Conservation (phyloP, 2,329 filamentous ascomycete species). For the Pseudogymnoascus sp. region DNA sequence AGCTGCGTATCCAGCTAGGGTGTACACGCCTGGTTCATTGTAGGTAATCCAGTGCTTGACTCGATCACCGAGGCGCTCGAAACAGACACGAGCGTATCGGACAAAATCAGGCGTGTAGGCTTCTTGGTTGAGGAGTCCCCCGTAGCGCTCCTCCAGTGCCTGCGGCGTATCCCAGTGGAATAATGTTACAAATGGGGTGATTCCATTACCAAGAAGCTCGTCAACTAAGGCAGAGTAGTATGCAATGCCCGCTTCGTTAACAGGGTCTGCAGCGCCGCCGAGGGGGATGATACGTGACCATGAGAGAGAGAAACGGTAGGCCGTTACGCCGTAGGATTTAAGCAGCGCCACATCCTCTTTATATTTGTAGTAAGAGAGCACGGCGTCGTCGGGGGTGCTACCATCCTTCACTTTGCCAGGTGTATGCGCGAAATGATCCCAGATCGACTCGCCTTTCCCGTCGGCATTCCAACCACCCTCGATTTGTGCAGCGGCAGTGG, state of each 20-base stretch:
- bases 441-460: constrained; percentile 37
- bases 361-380: constrained; percentile 36
- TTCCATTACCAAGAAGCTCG: background rate
- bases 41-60: constrained; percentile 82
- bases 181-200: background rate
- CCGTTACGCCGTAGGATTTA: constrained; percentile 51
- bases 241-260: constrained; percentile 4
- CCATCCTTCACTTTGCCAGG: constrained; percentile 35
- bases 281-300: constrained; percentile 61
- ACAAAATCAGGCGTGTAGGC: constrained; percentile 33
- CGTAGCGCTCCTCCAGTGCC: constrained; percentile 32
- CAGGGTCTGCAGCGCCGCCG: background rate
- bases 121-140: constrained; percentile 30
- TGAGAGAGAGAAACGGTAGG: constrained; percentile 58
- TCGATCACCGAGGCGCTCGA: constrained; percentile 30
- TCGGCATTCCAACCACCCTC: constrained; percentile 38
- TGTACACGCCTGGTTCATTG: constrained; percentile 83
- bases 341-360: constrained; percentile 52
- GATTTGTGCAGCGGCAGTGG: constrained; percentile 56
- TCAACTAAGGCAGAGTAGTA: constrained; percentile 2
- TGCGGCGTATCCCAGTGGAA: constrained; percentile 25
- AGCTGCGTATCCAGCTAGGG: constrained; percentile 71
- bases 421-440: constrained; percentile 37
- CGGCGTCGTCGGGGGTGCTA: constrained; percentile 35
- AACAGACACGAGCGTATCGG: constrained; percentile 32